Percentiles rank a stretch among this genome's conserved stretches.
phyloP scores from a whole-genome alignment of 805 yeast genomes.

The Lipomyces orientalis region DNA sequence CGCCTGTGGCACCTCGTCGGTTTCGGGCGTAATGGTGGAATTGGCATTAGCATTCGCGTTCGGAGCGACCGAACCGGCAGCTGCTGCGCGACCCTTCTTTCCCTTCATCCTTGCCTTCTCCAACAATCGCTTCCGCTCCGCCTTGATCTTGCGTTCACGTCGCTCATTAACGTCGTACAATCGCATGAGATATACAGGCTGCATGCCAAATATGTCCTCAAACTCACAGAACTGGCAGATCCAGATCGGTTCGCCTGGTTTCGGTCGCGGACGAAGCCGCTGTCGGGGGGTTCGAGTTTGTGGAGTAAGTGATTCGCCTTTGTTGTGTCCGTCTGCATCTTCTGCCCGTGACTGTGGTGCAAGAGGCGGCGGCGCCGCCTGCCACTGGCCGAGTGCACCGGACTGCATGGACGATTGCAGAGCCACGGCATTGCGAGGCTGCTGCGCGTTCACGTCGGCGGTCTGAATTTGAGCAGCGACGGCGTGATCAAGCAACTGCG shows the following conservation, averaged over 20 bases:
- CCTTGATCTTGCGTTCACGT: slow-evolving; percentile 29
- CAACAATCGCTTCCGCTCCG: slow-evolving; percentile 33
- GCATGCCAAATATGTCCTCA: slow-evolving; percentile 36
- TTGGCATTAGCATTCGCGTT: neutral
- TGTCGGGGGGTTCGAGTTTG: slow-evolving; percentile 10
- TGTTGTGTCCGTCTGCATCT: neutral
- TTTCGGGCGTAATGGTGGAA: neutral
- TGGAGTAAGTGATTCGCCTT: neutral
- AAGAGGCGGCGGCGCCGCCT: neutral
- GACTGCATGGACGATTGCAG: neutral
- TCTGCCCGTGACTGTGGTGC: neutral
- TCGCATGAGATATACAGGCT: slow-evolving; percentile 33
- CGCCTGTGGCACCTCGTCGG: neutral
- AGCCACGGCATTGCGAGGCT: neutral
- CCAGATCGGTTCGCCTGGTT: slow-evolving; percentile 36
- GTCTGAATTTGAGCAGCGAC: neutral
- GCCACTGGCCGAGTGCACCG: neutral
- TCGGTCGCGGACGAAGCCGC: slow-evolving; percentile 33
- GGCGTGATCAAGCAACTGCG: neutral
- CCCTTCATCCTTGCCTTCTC: slow-evolving; percentile 38
- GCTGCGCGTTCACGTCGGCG: neutral
- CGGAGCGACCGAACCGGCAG: slow-evolving; percentile 13
- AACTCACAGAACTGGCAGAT: slow-evolving; percentile 41
- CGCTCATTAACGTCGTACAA: slow-evolving; percentile 35
- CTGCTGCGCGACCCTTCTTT: slow-evolving; percentile 24